Conservation (phyloP, 257 asterid genomes). For the Solanum rostratum region DNA sequence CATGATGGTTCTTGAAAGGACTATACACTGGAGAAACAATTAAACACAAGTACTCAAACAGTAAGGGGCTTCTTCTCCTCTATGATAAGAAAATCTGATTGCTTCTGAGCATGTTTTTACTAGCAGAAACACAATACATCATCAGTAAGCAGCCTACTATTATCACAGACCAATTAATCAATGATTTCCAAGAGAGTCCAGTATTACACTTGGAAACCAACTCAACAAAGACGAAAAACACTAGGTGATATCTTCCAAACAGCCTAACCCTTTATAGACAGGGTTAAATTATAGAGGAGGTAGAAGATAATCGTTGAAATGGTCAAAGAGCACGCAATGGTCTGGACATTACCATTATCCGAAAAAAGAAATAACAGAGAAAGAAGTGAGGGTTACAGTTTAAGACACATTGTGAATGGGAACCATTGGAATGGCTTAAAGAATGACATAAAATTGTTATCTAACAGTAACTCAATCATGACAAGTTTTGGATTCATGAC, state of each 20-base stretch:
- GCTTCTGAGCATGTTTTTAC: background rate
- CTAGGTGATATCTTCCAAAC: background rate
- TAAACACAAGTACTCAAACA: background rate
- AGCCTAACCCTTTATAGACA: background rate
- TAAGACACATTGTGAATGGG: background rate
- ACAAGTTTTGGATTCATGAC: background rate
- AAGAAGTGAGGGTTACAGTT: background rate
- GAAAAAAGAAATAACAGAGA: too few species aligned
- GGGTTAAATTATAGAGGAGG: background rate
- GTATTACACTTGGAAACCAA: background rate
- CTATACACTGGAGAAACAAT: background rate
- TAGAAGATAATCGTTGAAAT: background rate
- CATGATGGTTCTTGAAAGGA: background rate
- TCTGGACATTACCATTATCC: background rate
- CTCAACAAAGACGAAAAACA: background rate
- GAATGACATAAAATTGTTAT: background rate
- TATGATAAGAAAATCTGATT: background rate
- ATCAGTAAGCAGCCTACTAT: background rate
- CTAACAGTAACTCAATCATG: background rate
- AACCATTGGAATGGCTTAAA: background rate
- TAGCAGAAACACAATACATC: background rate
- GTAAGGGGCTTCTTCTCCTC: background rate
- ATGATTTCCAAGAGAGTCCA: background rate
- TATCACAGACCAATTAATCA: background rate
- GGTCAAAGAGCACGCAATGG: background rate